A percentile compares a stretch with the other conserved stretches of the same genome.
phyloP scores from a whole-genome alignment of 73 alveolate species.

The Durusdinium trenchii region DNA sequence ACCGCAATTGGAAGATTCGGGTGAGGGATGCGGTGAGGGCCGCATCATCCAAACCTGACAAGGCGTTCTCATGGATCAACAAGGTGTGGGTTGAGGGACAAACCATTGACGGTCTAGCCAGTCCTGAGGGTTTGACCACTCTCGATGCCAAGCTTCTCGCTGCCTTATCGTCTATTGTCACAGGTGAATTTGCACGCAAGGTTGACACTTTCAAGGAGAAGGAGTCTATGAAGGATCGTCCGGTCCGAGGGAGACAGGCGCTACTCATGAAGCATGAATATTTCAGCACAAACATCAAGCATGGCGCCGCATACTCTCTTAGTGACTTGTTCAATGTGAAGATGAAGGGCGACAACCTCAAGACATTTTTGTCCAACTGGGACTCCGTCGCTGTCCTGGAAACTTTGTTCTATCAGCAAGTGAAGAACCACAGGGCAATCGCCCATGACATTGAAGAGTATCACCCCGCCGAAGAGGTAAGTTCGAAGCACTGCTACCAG shows the following conservation, averaged over 20 bases:
- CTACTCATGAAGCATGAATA: not conserved
- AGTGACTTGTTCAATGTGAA: not conserved
- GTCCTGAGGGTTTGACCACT: not conserved
- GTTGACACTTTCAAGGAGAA: slow-evolving; percentile 3
- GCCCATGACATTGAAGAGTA: not conserved
- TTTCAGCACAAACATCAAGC: not conserved
- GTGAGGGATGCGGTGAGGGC: slow-evolving; percentile 6
- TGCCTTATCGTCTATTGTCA: not conserved
- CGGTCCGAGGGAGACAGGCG: not conserved
- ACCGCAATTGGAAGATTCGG: slow-evolving; percentile 8
- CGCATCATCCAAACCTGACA: not conserved
- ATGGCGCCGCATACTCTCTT: not conserved
- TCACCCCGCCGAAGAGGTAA: not conserved
- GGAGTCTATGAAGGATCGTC: not conserved
- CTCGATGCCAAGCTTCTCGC: slow-evolving; percentile 32
- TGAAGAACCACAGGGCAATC: not conserved
- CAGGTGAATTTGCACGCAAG: slow-evolving; percentile 10
- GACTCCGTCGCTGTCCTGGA: not conserved
- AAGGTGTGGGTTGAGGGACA: not conserved
- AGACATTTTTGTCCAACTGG: not conserved
- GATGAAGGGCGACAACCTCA: not conserved
- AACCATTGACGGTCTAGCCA: not conserved
- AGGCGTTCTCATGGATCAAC: not conserved
- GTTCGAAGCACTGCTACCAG: not conserved
- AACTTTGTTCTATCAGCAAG: not conserved